Conservation (phyloP, 1,284 basidiomycete species). For the Porphyrellus sp. region DNA sequence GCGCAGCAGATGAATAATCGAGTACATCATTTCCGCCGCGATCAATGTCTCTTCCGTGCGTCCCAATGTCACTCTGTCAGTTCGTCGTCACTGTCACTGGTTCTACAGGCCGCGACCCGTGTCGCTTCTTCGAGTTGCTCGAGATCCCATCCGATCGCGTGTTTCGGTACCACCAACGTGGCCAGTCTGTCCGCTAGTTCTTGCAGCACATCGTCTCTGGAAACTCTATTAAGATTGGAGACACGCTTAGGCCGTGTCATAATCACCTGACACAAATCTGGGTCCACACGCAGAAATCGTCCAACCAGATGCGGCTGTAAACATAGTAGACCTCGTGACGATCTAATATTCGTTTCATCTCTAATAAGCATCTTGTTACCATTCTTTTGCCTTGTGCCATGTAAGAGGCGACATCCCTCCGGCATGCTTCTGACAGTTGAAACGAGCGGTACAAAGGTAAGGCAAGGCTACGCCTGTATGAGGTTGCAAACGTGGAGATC, state of each 20-base stretch:
- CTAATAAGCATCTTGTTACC: conserved; percentile 61
- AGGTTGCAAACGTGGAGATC: conserved; percentile 48
- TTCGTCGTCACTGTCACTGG: conserved; percentile 61
- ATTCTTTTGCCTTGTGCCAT: conserved; percentile 58
- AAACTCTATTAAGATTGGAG: conserved; percentile 6
- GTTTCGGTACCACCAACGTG: conserved; percentile 47
- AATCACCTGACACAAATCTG: conserved; percentile 59
- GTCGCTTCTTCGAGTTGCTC: conserved; percentile 61
- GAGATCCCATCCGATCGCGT: conserved; percentile 63
- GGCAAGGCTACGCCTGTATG: conserved; percentile 67
- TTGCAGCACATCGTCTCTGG: conserved; percentile 55
- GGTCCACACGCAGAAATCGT: conserved; percentile 75
- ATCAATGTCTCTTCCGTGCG: conserved; percentile 1
- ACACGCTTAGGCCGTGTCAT: neutral
- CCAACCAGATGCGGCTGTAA: conserved; percentile 78
- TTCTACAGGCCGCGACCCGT: conserved; percentile 36
- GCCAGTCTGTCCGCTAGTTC: conserved; percentile 45
- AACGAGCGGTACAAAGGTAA: conserved; percentile 79
- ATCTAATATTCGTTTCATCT: conserved; percentile 67
- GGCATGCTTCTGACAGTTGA: conserved; percentile 63
- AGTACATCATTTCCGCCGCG: no score
- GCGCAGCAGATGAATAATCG: neutral
- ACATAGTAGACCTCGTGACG: conserved; percentile 80
- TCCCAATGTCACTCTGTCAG: conserved; percentile 28
- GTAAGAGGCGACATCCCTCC: conserved; percentile 56